phyloP scores from a whole-genome alignment of 2,329 filamentous ascomycete genomes.

The Pseudogymnoascus sp. region DNA sequence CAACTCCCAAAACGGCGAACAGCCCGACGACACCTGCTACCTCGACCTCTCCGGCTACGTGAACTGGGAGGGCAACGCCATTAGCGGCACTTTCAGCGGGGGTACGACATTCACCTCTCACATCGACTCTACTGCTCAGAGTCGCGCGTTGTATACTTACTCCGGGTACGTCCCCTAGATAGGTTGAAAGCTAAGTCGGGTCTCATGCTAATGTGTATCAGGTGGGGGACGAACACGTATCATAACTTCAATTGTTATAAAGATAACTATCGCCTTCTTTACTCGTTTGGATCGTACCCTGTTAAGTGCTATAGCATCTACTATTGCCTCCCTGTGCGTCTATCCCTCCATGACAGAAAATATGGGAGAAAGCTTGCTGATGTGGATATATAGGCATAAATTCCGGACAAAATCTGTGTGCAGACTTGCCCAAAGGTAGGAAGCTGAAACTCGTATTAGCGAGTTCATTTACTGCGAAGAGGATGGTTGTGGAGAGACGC shows the following conservation, averaged over 20 bases:
- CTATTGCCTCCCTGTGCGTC: background rate
- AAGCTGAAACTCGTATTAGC: background rate
- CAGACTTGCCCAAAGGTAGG: background rate
- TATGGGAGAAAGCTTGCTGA: background rate
- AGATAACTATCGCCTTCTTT: background rate
- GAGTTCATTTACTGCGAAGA: background rate
- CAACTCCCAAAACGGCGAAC: background rate
- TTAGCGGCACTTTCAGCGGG: background rate
- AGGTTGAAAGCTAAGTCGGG: background rate
- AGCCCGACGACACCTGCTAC: background rate
- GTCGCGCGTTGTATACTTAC: background rate
- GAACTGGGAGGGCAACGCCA: background rate
- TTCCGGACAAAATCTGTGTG: too few species aligned
- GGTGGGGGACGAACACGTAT: background rate
- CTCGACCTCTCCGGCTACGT: background rate
- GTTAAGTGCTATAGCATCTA: background rate
- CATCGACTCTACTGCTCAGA: background rate
- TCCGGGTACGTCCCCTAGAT: background rate
- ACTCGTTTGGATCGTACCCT: background rate
- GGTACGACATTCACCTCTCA: background rate
- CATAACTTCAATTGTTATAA: background rate
- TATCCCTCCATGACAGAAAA: background rate
- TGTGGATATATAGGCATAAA: background rate
- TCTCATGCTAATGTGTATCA: background rate
- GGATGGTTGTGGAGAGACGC: background rate